Evolutionary conservation across 164 flowering plant species (phyloP), one percentile per base, ranked within the genome.

Genomic region (Vitis vinifera): DNA sequence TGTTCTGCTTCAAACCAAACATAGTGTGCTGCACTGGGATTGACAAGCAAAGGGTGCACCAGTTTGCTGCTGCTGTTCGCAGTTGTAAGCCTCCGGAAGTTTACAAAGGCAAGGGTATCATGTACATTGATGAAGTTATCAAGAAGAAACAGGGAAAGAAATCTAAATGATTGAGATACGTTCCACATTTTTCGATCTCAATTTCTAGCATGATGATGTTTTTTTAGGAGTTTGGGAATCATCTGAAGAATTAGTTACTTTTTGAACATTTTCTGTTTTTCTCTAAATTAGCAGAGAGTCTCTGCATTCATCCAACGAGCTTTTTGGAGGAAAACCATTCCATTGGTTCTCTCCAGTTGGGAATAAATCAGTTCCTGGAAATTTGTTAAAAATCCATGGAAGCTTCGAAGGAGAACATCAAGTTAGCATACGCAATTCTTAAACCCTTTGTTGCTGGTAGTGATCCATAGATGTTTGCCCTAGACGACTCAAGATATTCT

Each of bases 61-160:
- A 93, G 80, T 93, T 93, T 78, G 94, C 97, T 59, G 93, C 94
- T 50, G 66, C 90, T 23, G 87, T 93, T 64, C 88, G 96, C 0
- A 86, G 86, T 66, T 92, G 94, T 72, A 94, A 94, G 80, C 98
- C 97, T 60, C 98, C 94, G 51, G 94, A 94, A 72, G 86, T 82
- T 51, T 91, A 91, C 88, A 91, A 90, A 78, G 96, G 96, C 74
- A 91, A 93, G 77, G 96, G 98, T 23, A 90, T 92, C 48, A 81
- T 92, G 96, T 90, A 91, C 67, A 69, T 77, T 51, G 98, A 91
- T 72, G 96, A 94, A 83, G 88, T 90, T 53, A 66, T 94, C 66
- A 92, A 89, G 82, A 87, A 83, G 83, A 94, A 94, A 70, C 89
- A 82, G 73, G 98, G 97, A 68, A 91, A 94, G 87, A 91, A 91